Evolutionary conservation across 2,329 filamentous ascomycete species (phyloP), one percentile per base, ranked within the genome.

Genomic region (Periconia sp.): DNA sequence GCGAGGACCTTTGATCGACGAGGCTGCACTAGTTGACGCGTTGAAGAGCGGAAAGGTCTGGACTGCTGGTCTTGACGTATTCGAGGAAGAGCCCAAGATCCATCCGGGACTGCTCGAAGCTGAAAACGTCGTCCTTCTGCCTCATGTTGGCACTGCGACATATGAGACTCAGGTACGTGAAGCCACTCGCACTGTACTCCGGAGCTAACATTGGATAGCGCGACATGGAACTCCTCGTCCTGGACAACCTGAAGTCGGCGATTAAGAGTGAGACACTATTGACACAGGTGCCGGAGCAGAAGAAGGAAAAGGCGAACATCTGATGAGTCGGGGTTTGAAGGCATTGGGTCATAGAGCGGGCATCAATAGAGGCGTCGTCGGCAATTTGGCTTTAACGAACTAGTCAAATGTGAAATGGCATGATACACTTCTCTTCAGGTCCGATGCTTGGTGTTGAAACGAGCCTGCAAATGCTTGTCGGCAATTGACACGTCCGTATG

Each of bases 271-370:
- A 79, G 4, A 75, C 74, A 46, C 65, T 86, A 61, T 66, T 84
- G 43, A 85, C 83, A n/a, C 74, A 79, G 48, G 78, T 86, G 28
- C 75, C 78, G 4, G 82, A 84, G 66, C 83, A 85, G 72, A 80
- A 78, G 52, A 54, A 61, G 42, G 54, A 57, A 26, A 61, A 57
- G 44, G 59, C 64, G 17, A 66, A 66, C 36, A 56, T 65, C 17
- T 66, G 36, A 57, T 32, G 33, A 17, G 9, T 24, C 19, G 23
- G 24, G 12, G 12, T 33, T 43, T 18, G 32, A 22, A 33, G 24
- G 25, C 25, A 28, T 28, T 25, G 23, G 23, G 23, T 12, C 12
- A 25, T 25, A 12, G 23, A 25, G 7, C 12, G 23, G 23, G 7
- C 12, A 7, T 7, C 23, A 25, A 25, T n/a, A n/a, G n/a, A n/a